These are phyloP conservation scores for Termitomyces sp. DNA, from an alignment of 768 basidiomycete species.

Conservation along the genomic window DNA sequence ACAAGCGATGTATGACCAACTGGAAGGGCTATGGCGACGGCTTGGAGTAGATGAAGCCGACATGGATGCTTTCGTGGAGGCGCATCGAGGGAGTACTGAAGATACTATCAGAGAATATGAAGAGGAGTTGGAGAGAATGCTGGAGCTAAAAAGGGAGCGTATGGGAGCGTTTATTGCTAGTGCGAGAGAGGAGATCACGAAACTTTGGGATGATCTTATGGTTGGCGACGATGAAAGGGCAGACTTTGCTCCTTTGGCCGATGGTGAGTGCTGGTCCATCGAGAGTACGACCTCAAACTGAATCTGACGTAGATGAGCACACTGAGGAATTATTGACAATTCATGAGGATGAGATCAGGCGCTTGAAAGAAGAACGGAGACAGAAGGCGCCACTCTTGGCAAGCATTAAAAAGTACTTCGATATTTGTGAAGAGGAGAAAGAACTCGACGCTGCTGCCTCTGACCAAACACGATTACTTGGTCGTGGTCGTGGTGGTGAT, in stretches of 20 bases:
- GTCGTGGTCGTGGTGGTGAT: slow-evolving; percentile 80
- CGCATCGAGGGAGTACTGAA: slow-evolving; percentile 76
- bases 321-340: slow-evolving; percentile 82
- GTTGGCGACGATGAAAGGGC: slow-evolving; percentile 76
- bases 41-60: slow-evolving; percentile 74
- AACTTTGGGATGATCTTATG: slow-evolving; percentile 84
- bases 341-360: slow-evolving; percentile 81
- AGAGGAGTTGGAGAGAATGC: slow-evolving; percentile 85
- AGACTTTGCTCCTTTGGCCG: slow-evolving; percentile 76
- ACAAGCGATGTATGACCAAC: slow-evolving; percentile 89
- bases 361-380: slow-evolving; percentile 78
- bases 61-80: slow-evolving; percentile 92
- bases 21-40: slow-evolving; percentile 86
- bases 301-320: slow-evolving; percentile 57
- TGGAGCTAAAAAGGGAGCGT: slow-evolving; percentile 80
- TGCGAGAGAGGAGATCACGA: slow-evolving; percentile 75
- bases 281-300: not conserved
- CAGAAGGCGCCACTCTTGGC: slow-evolving; percentile 72
- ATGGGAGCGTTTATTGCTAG: slow-evolving; percentile 82
- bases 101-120: slow-evolving; percentile 79
- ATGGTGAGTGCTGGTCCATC: slow-evolving; percentile 49
- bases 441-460: slow-evolving; percentile 77
- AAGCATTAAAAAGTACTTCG: slow-evolving; percentile 82
- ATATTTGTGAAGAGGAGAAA: slow-evolving; percentile 85
- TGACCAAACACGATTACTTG: slow-evolving; percentile 78